Evolutionary conservation across 2,329 filamentous ascomycete species (phyloP).

Genomic region (Coniochaeta sp.): DNA sequence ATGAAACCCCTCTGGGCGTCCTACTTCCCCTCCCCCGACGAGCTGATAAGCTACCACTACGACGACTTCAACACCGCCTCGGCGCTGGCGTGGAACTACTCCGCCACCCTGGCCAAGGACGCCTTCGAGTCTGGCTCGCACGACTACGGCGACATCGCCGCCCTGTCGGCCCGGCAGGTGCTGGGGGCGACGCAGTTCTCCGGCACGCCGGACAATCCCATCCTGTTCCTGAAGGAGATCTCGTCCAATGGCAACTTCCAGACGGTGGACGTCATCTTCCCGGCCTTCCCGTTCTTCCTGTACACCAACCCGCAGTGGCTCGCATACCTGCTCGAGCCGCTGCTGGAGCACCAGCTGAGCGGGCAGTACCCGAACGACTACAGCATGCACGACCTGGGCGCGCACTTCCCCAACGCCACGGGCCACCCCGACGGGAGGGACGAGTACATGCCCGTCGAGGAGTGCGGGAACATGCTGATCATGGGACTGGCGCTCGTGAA

Average conservation of each 20-base stretch:
- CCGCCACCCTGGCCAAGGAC: constrained; percentile 60
- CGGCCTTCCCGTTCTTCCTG: constrained; percentile 77
- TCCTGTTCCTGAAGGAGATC: constrained; percentile 80
- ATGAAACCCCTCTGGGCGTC: constrained; percentile 78
- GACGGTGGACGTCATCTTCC: constrained; percentile 84
- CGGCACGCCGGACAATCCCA: constrained; percentile 61
- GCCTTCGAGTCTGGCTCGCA: constrained; percentile 67
- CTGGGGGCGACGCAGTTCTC: constrained; percentile 73
- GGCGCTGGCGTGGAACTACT: constrained; percentile 64
- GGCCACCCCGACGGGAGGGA: constrained; percentile 63
- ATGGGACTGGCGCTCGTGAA: constrained; percentile 75
- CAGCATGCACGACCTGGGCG: constrained; percentile 69
- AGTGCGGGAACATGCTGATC: constrained; percentile 70
- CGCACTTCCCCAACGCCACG: constrained; percentile 69
- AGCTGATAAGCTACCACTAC: constrained; percentile 71
- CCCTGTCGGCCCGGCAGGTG: constrained; percentile 72
- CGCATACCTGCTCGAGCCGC: constrained; percentile 69
- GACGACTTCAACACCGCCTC: constrained; percentile 61
- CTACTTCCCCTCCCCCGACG: constrained; percentile 57
- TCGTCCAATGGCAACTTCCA: constrained; percentile 80
- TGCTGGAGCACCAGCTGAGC: constrained; percentile 75
- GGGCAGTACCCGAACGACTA: constrained; percentile 80
- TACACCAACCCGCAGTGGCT: constrained; percentile 80
- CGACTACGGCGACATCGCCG: constrained; percentile 71
- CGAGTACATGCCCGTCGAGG: constrained; percentile 70